Conservation (phyloP, 2,329 filamentous ascomycete species). For the Penicillium sp. region DNA sequence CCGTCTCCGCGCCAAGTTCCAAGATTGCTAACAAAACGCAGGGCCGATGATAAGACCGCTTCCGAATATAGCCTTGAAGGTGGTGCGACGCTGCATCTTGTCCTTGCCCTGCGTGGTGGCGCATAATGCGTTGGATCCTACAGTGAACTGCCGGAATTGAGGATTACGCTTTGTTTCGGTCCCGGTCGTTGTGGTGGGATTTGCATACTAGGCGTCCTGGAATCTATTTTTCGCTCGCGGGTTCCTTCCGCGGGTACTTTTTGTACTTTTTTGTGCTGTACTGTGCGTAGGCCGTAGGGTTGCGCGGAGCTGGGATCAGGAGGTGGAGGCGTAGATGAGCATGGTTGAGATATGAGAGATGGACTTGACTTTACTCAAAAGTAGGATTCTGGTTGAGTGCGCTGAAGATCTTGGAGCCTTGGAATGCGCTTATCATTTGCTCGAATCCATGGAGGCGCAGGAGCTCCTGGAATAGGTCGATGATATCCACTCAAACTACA, state of each 20-base stretch:
- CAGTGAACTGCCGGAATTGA: neutral
- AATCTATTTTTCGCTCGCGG: neutral
- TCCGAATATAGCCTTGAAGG: constrained; percentile 87
- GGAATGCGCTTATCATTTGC: no score
- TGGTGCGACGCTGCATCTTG: constrained; percentile 90
- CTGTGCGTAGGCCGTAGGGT: neutral
- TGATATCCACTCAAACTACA: no score
- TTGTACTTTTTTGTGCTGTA: neutral
- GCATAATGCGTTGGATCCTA: neutral
- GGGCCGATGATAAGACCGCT: constrained; percentile 93
- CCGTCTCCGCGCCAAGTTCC: neutral
- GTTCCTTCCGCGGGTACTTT: neutral
- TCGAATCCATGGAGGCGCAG: no score
- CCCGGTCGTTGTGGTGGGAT: neutral
- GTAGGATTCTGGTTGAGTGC: no score
- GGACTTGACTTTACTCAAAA: no score
- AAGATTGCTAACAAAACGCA: constrained; percentile 41
- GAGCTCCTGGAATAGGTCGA: no score
- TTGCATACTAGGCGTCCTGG: constrained; percentile 4
- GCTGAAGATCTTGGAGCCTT: no score
- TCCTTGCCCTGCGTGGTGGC: constrained; percentile 89
- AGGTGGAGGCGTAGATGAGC: neutral
- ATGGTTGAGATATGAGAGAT: neutral
- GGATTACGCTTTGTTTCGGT: neutral
- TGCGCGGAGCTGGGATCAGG: neutral